Conservation (phyloP, 106 monocot species). For the Platanthera guangdongensis region DNA sequence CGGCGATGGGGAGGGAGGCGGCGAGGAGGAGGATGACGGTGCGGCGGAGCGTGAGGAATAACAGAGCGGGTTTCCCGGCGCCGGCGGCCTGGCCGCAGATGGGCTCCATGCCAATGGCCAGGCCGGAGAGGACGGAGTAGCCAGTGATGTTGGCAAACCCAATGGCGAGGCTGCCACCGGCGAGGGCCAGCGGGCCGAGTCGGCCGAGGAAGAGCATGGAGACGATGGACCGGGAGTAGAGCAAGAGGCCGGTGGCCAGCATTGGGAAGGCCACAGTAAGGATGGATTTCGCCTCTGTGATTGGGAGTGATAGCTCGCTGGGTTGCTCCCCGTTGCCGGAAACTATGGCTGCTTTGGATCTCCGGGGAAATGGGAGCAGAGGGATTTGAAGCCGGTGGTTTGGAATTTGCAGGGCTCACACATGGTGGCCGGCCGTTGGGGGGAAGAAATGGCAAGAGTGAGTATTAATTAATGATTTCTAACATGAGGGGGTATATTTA, state of each 20-base stretch:
- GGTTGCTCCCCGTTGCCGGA: not conserved
- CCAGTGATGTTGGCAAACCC: too few relatives aligned
- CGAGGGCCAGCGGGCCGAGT: not conserved
- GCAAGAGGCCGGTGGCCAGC: not conserved
- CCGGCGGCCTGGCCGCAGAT: not conserved
- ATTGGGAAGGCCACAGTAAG: not conserved
- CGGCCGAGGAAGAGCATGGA: slow-evolving; percentile 1
- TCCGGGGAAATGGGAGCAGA: not conserved
- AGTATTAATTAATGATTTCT: too few relatives aligned
- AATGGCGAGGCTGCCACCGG: too few relatives aligned
- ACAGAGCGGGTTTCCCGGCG: not conserved
- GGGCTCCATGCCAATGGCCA: not conserved
- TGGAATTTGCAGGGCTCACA: too few relatives aligned
- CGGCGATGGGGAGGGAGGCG: not conserved
- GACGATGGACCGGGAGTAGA: slow-evolving; percentile 4
- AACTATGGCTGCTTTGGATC: not conserved
- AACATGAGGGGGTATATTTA: too few relatives aligned
- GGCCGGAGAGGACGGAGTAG: not conserved
- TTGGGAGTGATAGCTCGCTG: not conserved
- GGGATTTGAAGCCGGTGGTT: not conserved
- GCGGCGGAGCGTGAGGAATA: not conserved
- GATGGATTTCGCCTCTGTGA: not conserved
- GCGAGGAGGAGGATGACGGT: not conserved
- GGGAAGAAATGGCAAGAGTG: too few relatives aligned
- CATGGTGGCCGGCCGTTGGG: too few relatives aligned